Evolutionary conservation across 75 land plant genomes (phyloP).

Genomic region (Gnetum montanum): DNA sequence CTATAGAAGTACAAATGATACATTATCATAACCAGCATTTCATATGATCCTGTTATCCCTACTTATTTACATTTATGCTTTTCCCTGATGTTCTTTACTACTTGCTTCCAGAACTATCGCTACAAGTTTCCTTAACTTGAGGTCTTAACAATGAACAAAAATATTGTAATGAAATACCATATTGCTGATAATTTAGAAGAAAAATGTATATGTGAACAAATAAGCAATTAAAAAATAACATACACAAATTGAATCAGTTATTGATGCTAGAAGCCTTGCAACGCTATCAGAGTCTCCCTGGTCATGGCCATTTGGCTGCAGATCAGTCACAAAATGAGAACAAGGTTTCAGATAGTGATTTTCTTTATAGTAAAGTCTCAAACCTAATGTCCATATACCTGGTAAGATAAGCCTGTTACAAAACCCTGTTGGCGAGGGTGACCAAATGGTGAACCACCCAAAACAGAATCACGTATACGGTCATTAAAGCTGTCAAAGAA

Average conservation of each 20-base stretch:
- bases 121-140: too few species aligned
- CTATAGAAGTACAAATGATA: neutral
- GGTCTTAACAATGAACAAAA: too few species aligned
- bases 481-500: conserved; percentile 99
- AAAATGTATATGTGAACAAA: too few species aligned
- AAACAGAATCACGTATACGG: conserved; percentile 79
- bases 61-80: too few species aligned
- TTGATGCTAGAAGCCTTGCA: conserved; percentile 38
- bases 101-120: too few species aligned
- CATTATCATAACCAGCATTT: neutral
- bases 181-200: too few species aligned
- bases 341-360: neutral
- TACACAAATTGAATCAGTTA: conserved; percentile 74
- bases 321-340: neutral
- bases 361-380: neutral
- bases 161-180: too few species aligned
- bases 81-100: too few species aligned
- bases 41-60: too few species aligned
- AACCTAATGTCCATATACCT: conserved; percentile 39
- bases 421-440: conserved; percentile 92
- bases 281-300: conserved; percentile 45
- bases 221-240: too few species aligned
- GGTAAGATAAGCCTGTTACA: conserved; percentile 66
- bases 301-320: conserved; percentile 74
- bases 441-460: conserved; percentile 98